phyloP scores from a whole-genome alignment of 345 rosid species.

The Melastoma malabathricum region DNA sequence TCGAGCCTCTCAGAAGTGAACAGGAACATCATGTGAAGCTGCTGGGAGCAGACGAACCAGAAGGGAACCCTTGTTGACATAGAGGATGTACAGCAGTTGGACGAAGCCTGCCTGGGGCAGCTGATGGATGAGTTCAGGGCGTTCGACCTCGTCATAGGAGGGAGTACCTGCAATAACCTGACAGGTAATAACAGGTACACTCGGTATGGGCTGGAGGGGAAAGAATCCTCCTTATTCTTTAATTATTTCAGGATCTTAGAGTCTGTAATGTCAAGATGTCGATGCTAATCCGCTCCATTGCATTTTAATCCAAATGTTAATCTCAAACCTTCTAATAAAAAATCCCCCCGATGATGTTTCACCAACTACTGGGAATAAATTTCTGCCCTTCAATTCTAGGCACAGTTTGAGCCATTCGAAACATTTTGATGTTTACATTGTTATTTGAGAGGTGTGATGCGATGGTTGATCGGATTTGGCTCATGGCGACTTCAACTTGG shows the following conservation, averaged over 20 bases:
- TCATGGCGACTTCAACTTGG: constrained; percentile 29
- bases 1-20: constrained; percentile 59
- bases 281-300: not conserved
- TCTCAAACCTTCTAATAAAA: too few relatives aligned
- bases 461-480: too few relatives aligned
- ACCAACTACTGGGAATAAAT: too few relatives aligned
- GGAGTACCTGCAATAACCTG: constrained; percentile 88
- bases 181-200: constrained; percentile 71
- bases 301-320: too few relatives aligned
- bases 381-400: too few relatives aligned
- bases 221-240: constrained; percentile 61
- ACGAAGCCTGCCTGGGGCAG: constrained; percentile 28
- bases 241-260: constrained; percentile 62
- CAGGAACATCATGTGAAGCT: constrained; percentile 41
- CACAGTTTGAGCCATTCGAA: too few relatives aligned
- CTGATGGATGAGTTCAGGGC: constrained; percentile 46
- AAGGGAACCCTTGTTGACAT: constrained; percentile 47
- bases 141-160: constrained; percentile 81
- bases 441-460: too few relatives aligned
- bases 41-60: constrained; percentile 94
- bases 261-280: constrained; percentile 12
- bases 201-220: constrained; percentile 77
- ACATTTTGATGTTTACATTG: too few relatives aligned
- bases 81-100: constrained; percentile 36
- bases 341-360: too few relatives aligned